Base-by-base conservation (phyloP, 2,329 filamentous ascomycete genomes). In the Curvularia sp. region DNA sequence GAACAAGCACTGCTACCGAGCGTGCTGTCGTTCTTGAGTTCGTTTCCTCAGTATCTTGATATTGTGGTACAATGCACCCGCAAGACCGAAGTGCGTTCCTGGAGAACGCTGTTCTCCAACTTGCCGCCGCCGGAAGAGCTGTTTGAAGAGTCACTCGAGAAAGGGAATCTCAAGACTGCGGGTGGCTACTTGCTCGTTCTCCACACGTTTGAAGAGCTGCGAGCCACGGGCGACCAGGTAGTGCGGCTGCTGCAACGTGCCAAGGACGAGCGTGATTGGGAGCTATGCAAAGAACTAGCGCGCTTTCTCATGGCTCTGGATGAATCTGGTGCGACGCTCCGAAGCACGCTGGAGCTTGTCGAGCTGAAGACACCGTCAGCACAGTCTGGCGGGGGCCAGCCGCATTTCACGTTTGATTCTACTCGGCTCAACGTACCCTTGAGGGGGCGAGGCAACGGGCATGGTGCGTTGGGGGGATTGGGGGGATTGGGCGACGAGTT, bases 21-120 rank as follows among this genome's bases (percentile, higher is more conserved):
- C 38, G 80, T 84, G 2, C 72, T 85, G n/a, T 82, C 81, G 0
- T 85, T 85, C 64, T 74, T 85, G 18, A 82, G 80, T 7, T 81
- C 79, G 1, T 84, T 84, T 67, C 89, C 88, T 55, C 87, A 92
- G 57, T 99, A 97, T 72, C 87, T 98, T 15, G 94, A 98, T 70
- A 95, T 98, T 57, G 89, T 99, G 23, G 90, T 99, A 19, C 95
- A 96, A 78, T 99, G 95, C 78, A 97, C 95, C 1, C 89, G 95
- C 53, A 99, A 99, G 78, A 99, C 95, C 0, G 95, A 99, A 74
- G 88, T 97, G 7, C 88, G 94, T 38, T 96, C 92, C 55, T 99
- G 95, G 95, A 88, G 90, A 59, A 97, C 95, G 0, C 83, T 99
- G 1, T 99, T 99, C 76, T 87, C 89, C 4, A 93, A 97, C 70